Percentiles rank a stretch among this genome's conserved stretches.
Conservation (phyloP, 345 rosid genomes). For the Lepidium aucheri region DNA sequence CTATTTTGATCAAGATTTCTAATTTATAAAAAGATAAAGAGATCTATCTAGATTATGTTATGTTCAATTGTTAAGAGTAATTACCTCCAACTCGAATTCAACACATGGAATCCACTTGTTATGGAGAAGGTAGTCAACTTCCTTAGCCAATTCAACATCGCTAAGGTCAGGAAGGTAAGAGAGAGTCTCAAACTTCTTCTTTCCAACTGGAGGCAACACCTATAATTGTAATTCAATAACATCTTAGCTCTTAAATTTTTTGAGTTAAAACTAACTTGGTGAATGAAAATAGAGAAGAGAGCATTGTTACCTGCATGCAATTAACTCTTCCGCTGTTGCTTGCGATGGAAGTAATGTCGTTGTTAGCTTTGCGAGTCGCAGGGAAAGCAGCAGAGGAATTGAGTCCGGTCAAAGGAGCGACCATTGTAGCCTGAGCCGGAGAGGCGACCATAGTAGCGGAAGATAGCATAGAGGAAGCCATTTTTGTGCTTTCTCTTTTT, state of each 20-base stretch:
- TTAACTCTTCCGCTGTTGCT: constrained; percentile 42
- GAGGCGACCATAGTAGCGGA: constrained; percentile 41
- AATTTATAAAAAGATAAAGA: background rate
- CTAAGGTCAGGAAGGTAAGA: constrained; percentile 44
- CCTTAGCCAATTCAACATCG: constrained; percentile 15
- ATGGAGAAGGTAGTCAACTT: constrained; percentile 50
- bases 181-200: constrained; percentile 46
- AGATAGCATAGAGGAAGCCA: constrained; percentile 55
- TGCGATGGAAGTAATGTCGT: constrained; percentile 39
- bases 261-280: background rate
- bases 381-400: constrained; percentile 40
- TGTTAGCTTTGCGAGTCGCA: constrained; percentile 29
- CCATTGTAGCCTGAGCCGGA: constrained; percentile 41
- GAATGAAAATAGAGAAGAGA: background rate
- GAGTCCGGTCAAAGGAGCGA: constrained; percentile 44
- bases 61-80: background rate
- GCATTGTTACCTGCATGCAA: constrained; percentile 42
- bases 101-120: constrained; percentile 56
- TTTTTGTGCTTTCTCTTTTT: constrained; percentile 6
- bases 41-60: background rate
- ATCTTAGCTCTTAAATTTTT: too few relatives aligned
- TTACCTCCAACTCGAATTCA: constrained; percentile 52
- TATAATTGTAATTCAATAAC: background rate
- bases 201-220: constrained; percentile 43
- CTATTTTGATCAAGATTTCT: too few relatives aligned